Base-by-base conservation (phyloP, 139 green algal genomes). In the Klebsormidium nitens region DNA sequence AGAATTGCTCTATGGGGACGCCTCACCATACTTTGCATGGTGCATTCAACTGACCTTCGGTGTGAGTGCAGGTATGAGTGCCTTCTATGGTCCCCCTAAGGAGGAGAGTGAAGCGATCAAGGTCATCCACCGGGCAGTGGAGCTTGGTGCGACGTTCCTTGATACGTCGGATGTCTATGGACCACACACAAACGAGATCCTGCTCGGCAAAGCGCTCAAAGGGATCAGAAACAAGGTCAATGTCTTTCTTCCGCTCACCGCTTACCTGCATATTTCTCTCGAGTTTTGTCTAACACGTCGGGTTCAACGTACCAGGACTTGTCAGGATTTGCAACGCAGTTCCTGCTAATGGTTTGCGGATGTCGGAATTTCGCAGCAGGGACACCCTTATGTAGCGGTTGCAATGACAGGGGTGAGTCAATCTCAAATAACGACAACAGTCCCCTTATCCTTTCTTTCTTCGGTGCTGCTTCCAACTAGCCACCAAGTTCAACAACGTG, bases 161-260 rank as follows among this genome's bases (percentile, higher is more conserved):
- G 84, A 89, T 64, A 89, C 81, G 23, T 70, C 50, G 11, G 77
- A 89, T 37, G 48, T 87, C 0, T 88, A 89, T 35, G 84, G 84
- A 19, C 74, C 82, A 0, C 76, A 71, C 50, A 87, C 81, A 38
- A 89, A 89, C 58, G 85, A 89, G 64, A 66, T 81, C 58, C 72
- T 87, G 1, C 52, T 89, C 11, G 85, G 80, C 84, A 52, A 62
- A 71, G 56, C 56, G 23, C 46, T 55, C 23, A 23, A 23, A 23
- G 23, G 23, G 23, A 55, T 55, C 46, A 23, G 46, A 55, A 48
- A 64, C 17, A 34, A 64, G 17, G 56, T 64, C 56, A 48, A 17
- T 38, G 19, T 17, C 17, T 28, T 19, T 52, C 17, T 28, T 17
- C 19, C 44, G 19, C 44, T 52, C 44, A 52, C 44, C 44, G 17